Conservation (phyloP, 257 asterid genomes). For the Solanum virginianum region DNA sequence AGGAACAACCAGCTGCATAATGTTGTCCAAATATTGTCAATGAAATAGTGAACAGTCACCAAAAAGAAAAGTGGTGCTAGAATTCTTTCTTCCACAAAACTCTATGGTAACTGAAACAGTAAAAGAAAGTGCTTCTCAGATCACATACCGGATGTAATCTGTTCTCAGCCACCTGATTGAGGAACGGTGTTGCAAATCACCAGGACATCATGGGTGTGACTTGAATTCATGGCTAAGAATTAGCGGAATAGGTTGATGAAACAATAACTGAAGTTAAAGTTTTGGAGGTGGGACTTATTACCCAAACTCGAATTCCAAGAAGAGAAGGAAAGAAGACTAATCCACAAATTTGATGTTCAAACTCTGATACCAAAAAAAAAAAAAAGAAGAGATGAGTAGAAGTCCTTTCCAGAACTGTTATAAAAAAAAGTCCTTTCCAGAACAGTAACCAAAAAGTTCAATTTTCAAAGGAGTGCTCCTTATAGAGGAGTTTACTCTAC, state of each 20-base stretch:
- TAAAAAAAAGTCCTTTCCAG: neutral
- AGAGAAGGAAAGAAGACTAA: neutral
- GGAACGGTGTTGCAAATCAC: neutral
- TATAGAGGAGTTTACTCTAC: neutral
- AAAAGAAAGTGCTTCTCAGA: neutral
- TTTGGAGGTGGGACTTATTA: neutral
- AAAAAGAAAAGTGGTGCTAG: neutral
- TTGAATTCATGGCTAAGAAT: neutral
- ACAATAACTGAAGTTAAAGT: neutral
- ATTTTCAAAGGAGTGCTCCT: neutral
- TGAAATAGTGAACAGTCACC: neutral
- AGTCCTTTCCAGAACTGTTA: neutral
- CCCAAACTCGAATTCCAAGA: neutral
- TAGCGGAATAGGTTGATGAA: neutral
- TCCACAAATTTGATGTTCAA: neutral
- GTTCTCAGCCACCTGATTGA: neutral
- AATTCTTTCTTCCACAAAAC: neutral
- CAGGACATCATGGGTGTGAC: neutral
- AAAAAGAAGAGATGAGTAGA: neutral
- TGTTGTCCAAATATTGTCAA: neutral
- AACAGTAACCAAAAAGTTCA: neutral
- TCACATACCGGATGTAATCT: neutral
- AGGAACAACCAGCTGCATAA: neutral
- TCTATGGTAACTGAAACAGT: neutral
- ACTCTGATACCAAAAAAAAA: neutral